phyloP scores from a whole-genome alignment of 2,329 filamentous ascomycete genomes.

The Dothideomycetes sp. region DNA sequence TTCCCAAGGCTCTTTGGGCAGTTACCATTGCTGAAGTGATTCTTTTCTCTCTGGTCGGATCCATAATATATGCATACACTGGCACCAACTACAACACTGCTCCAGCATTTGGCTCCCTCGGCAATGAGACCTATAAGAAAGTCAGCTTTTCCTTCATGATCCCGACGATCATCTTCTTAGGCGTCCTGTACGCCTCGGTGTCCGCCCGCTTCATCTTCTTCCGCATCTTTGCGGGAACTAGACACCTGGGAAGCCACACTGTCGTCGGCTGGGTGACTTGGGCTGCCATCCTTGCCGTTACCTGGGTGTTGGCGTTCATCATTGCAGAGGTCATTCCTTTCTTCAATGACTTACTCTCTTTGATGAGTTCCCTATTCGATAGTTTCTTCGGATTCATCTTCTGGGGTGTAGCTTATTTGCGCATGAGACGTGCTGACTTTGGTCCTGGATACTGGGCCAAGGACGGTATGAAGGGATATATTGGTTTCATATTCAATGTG shows the following conservation, averaged over 20 bases:
- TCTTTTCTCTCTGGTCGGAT: slow-evolving; percentile 72
- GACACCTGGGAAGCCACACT: slow-evolving; percentile 73
- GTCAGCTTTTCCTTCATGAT: slow-evolving; percentile 92
- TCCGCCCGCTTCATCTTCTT: slow-evolving; percentile 88
- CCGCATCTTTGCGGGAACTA: slow-evolving; percentile 68
- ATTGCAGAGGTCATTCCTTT: slow-evolving; percentile 71
- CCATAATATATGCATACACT: slow-evolving; percentile 74
- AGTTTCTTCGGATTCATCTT: slow-evolving; percentile 95
- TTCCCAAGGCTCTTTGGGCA: slow-evolving; percentile 84
- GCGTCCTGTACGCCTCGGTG: slow-evolving; percentile 82
- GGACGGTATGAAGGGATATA: slow-evolving; percentile 40
- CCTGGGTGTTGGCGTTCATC: slow-evolving; percentile 83
- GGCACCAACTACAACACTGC: slow-evolving; percentile 82
- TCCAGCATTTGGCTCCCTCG: slow-evolving; percentile 76
- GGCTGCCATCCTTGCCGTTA: slow-evolving; percentile 59
- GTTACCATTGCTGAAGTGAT: slow-evolving; percentile 83
- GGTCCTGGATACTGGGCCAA: slow-evolving; percentile 41
- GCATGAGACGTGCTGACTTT: slow-evolving; percentile 59
- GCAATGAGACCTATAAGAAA: slow-evolving; percentile 68
- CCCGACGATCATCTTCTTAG: slow-evolving; percentile 84
- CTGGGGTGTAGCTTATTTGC: slow-evolving; percentile 73
- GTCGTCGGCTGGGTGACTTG: slow-evolving; percentile 70
- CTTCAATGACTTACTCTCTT: slow-evolving; percentile 54
- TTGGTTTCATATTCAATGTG: slow-evolving; percentile 57
- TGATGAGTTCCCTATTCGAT: slow-evolving; percentile 84